Evolutionary conservation across 148 eudicot species (phyloP).

Genomic region (Limonium bicolor): DNA sequence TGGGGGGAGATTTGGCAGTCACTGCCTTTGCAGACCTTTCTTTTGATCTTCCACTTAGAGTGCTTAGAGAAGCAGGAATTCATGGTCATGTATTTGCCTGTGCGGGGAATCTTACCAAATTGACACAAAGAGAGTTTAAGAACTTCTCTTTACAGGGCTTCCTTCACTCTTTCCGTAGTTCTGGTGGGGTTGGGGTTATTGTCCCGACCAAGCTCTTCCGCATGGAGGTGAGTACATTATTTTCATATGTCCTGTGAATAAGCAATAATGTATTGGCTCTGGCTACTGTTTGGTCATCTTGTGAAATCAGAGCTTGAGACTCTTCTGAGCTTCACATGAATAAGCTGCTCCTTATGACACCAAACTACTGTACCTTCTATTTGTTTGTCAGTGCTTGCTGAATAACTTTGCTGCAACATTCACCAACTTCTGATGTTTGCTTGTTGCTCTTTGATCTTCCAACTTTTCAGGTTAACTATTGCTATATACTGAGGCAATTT

Average conservation of each 20-base stretch:
- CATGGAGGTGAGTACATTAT: slow-evolving; percentile 88
- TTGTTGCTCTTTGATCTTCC: too few relatives aligned
- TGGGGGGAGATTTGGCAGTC: slow-evolving; percentile 83
- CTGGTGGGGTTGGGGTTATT: slow-evolving; percentile 65
- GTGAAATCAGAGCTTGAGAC: too few relatives aligned
- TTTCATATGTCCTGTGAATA: too few relatives aligned
- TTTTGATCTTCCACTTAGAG: slow-evolving; percentile 65
- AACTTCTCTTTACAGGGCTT: slow-evolving; percentile 33
- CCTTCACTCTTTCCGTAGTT: slow-evolving; percentile 51
- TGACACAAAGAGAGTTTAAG: slow-evolving; percentile 49
- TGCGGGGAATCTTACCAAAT: slow-evolving; percentile 58
- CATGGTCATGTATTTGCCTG: slow-evolving; percentile 75
- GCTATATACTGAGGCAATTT: slow-evolving; percentile 51
- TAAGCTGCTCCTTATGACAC: too few relatives aligned
- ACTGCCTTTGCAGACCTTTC: slow-evolving; percentile 88
- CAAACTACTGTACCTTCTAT: too few relatives aligned
- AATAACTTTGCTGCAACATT: too few relatives aligned
- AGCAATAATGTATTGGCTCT: too few relatives aligned
- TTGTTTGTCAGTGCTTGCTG: too few relatives aligned
- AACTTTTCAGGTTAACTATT: slow-evolving; percentile 61
- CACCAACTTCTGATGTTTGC: too few relatives aligned
- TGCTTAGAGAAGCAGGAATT: slow-evolving; percentile 66
- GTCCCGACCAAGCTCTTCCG: slow-evolving; percentile 81
- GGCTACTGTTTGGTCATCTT: too few relatives aligned
- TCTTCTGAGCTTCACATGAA: too few relatives aligned